These are phyloP conservation scores for Penicillium hordei DNA, from an alignment of 2,329 filamentous ascomycete species.

Conservation along the genomic window DNA sequence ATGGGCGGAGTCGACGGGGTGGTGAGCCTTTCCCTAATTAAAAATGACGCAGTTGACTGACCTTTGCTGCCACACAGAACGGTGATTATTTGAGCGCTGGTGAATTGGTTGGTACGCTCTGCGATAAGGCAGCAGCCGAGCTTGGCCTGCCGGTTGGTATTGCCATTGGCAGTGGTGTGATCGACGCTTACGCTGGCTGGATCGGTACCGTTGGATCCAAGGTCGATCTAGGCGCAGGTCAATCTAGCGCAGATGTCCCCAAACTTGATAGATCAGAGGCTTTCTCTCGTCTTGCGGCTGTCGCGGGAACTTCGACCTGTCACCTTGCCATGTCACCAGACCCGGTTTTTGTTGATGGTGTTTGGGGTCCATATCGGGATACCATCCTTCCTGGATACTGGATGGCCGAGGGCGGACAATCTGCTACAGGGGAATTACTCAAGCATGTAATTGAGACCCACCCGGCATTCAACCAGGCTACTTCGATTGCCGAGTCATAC, in stretches of 20 bases:
- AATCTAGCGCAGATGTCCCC: conserved; percentile 65
- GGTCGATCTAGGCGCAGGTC: conserved; percentile 69
- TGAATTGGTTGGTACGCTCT: conserved; percentile 82
- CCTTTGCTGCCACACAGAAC: conserved; percentile 59
- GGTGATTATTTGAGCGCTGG: conserved; percentile 88
- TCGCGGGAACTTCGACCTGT: conserved; percentile 95
- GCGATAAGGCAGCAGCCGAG: conserved; percentile 76
- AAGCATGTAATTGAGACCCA: conserved; percentile 96
- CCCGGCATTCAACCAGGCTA: conserved; percentile 78
- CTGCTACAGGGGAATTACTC: conserved; percentile 89
- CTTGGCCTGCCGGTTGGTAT: conserved; percentile 84
- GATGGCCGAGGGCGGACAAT: conserved; percentile 97
- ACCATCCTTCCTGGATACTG: conserved; percentile 88
- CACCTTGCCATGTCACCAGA: conserved; percentile 94
- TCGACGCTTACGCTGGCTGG: conserved; percentile 98
- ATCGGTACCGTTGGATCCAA: conserved; percentile 98
- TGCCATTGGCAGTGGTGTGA: conserved; percentile 92
- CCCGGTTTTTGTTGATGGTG: conserved; percentile 88
- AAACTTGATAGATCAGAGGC: conserved; percentile 89
- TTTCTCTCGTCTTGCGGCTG: conserved; percentile 87
- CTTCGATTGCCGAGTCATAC: conserved; percentile 75
- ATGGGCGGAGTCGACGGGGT: conserved; percentile 93
- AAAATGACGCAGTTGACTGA: conserved; percentile 11
- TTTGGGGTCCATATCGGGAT: conserved; percentile 97
- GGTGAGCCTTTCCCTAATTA: conserved; percentile 63